phyloP scores from a whole-genome alignment of 2,329 filamentous ascomycete species.

The Falciphora oryzae region DNA sequence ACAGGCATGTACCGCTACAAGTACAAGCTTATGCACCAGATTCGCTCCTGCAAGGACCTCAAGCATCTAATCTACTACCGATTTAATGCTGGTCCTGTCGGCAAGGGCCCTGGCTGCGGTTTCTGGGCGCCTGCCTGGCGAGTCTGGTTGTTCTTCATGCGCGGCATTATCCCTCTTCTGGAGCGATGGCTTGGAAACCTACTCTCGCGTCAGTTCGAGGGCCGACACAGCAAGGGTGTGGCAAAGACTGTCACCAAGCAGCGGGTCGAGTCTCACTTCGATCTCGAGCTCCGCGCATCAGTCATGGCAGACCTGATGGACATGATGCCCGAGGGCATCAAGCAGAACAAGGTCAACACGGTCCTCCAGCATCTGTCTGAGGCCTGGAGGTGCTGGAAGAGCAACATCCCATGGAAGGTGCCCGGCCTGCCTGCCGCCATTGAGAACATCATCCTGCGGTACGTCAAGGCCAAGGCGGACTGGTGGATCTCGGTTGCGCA shows the following conservation, averaged over 20 bases:
- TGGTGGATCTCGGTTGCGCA: constrained; percentile 99
- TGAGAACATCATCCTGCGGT: constrained; percentile 96
- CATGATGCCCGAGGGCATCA: constrained; percentile 99
- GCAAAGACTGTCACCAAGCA: constrained; percentile 99
- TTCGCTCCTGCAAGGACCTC: constrained; percentile 95
- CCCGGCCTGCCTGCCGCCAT: constrained; percentile 93
- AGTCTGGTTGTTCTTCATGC: constrained; percentile 99
- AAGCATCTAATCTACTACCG: constrained; percentile 99
- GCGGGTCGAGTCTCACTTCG: constrained; percentile 96
- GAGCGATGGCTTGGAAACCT: constrained; percentile 97
- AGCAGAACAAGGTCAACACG: constrained; percentile 98
- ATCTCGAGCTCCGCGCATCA: constrained; percentile 91
- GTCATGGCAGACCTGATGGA: constrained; percentile 99
- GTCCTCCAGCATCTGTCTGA: constrained; percentile 96
- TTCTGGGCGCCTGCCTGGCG: constrained; percentile 99
- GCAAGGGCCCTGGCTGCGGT: constrained; percentile 94
- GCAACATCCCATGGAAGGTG: constrained; percentile 99
- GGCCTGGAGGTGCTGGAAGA: constrained; percentile 99
- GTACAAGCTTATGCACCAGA: constrained; percentile 99
- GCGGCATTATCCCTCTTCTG: constrained; percentile 92
- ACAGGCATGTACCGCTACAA: constrained; percentile 99
- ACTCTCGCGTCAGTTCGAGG: constrained; percentile 94
- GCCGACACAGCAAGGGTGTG: constrained; percentile 96
- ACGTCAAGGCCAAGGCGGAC: constrained; percentile 98
- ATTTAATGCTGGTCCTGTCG: constrained; percentile 94